Percentiles rank a stretch among this genome's conserved stretches.
phyloP scores from a whole-genome alignment of 2,329 filamentous ascomycete genomes.

The Ceratocystis variospora region DNA sequence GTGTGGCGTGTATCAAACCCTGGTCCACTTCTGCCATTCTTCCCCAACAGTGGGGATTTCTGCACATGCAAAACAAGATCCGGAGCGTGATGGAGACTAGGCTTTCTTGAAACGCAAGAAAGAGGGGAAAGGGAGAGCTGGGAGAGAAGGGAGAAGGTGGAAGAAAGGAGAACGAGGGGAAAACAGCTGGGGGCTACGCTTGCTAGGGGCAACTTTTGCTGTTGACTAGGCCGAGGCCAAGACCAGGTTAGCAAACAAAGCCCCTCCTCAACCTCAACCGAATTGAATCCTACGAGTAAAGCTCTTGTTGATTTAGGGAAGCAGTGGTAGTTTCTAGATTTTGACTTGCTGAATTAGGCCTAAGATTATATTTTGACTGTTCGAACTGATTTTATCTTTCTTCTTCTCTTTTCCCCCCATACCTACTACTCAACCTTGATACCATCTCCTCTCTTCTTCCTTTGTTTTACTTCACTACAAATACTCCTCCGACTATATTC shows the following conservation, averaged over 20 bases:
- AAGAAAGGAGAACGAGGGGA: not conserved
- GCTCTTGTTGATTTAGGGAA: not conserved
- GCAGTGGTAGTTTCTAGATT: not conserved
- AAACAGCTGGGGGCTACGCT: not conserved
- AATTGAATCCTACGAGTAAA: constrained; percentile 7
- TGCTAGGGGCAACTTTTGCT: too few species aligned
- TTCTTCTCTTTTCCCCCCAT: not conserved
- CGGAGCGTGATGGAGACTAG: not conserved
- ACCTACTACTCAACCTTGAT: not conserved
- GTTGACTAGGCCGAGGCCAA: not conserved
- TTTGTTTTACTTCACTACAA: constrained; percentile 10
- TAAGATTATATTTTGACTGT: too few species aligned
- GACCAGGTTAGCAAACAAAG: not conserved
- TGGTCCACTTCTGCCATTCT: not conserved
- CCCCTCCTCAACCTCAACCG: constrained; percentile 15
- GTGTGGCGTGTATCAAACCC: not conserved
- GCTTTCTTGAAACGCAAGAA: not conserved
- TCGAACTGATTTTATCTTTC: not conserved
- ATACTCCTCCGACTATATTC: constrained; percentile 18
- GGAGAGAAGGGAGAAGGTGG: not conserved
- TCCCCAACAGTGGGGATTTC: not conserved
- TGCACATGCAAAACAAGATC: not conserved
- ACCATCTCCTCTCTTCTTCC: not conserved
- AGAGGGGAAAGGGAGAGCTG: not conserved
- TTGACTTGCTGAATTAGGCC: not conserved